These are phyloP conservation scores for Hyaloscypha bicolor DNA, from an alignment of 495 filamentous ascomycete species.

Conservation along the genomic window DNA sequence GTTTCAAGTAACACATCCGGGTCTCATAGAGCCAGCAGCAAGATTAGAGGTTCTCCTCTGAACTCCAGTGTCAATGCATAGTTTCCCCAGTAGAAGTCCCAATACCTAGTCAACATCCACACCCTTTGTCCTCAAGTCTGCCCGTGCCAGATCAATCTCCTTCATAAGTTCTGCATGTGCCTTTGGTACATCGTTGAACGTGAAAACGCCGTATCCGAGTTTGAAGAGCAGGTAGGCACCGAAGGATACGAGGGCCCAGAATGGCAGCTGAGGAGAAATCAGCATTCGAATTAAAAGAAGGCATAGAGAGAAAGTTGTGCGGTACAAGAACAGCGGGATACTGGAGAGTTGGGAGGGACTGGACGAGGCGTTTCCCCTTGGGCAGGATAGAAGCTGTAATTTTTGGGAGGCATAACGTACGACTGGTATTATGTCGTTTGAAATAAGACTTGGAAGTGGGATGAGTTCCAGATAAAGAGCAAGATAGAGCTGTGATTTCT, in stretches of 20 bases:
- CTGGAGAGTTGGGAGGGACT: neutral
- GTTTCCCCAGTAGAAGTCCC: neutral
- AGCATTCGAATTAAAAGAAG: neutral
- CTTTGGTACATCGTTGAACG: conserved; percentile 93
- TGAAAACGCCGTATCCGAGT: conserved; percentile 87
- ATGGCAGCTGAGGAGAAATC: conserved; percentile 65
- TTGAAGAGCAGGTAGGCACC: conserved; percentile 92
- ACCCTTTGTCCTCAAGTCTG: conserved; percentile 65
- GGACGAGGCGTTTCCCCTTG: neutral
- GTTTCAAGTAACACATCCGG: neutral
- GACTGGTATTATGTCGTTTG: conserved; percentile 71
- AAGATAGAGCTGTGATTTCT: conserved; percentile 73
- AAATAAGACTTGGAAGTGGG: conserved; percentile 75
- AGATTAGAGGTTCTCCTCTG: neutral
- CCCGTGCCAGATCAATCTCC: conserved; percentile 71
- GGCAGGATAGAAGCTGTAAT: neutral
- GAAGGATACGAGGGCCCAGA: conserved; percentile 90
- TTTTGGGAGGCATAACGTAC: conserved; percentile 46
- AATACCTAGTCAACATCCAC: conserved; percentile 67
- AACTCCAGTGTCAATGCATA: neutral
- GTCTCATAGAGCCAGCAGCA: neutral
- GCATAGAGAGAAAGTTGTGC: neutral
- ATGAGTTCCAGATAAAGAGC: conserved; percentile 81
- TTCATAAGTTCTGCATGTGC: conserved; percentile 88
- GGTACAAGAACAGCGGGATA: neutral